Conservation (phyloP, 1,284 basidiomycete genomes). For the Pyrrhoderma lamaoense region DNA sequence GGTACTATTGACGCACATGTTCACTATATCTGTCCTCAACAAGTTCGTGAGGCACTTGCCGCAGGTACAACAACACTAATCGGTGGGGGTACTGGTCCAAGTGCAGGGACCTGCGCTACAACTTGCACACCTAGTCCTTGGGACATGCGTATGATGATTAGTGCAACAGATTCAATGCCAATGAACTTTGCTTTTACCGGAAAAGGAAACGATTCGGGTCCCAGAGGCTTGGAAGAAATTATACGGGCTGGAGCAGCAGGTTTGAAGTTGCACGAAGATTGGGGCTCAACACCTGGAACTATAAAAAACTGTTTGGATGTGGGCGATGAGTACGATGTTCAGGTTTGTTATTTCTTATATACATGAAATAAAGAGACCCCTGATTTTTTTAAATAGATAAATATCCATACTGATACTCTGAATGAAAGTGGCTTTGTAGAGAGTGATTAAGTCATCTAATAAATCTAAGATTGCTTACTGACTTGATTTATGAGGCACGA, state of each 20-base stretch:
- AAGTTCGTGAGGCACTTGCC: conserved; percentile 68
- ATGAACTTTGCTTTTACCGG: conserved; percentile 94
- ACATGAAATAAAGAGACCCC: no score
- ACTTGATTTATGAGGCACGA: conserved; percentile 54
- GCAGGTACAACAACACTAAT: conserved; percentile 81
- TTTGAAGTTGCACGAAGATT: conserved; percentile 97
- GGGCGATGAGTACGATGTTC: conserved; percentile 91
- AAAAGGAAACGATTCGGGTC: conserved; percentile 88
- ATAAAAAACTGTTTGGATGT: conserved; percentile 79
- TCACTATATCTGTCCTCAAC: conserved; percentile 92
- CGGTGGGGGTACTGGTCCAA: conserved; percentile 91
- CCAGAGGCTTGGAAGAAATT: conserved; percentile 71
- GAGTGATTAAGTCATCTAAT: conserved; percentile 39
- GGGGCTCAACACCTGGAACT: conserved; percentile 87
- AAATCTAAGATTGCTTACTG: conserved; percentile 2
- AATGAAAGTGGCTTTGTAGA: conserved; percentile 95
- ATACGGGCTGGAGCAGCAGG: conserved; percentile 85
- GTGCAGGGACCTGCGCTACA: conserved; percentile 86
- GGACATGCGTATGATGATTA: conserved; percentile 83
- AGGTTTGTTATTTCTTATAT: conserved; percentile 40
- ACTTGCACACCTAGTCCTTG: conserved; percentile 90
- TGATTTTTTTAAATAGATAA: conserved; percentile 59
- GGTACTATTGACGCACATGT: conserved; percentile 91
- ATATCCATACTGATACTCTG: conserved; percentile 96
- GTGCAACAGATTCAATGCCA: conserved; percentile 81